These are phyloP conservation scores for Phlyctochytrium arcticum DNA, from an alignment of 192 early-diverging fungal genomes.

Conservation along the genomic window DNA sequence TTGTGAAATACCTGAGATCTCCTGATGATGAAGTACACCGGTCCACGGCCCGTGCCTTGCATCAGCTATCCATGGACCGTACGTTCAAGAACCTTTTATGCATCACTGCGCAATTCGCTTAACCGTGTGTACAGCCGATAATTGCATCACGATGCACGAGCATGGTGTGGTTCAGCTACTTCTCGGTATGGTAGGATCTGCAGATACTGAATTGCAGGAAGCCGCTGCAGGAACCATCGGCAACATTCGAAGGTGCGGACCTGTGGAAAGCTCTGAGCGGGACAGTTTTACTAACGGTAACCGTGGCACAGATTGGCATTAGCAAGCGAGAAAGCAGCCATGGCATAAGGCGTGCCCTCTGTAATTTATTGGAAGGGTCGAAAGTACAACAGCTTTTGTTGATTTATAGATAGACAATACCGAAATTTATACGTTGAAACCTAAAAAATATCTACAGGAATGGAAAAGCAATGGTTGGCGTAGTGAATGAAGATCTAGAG, in stretches of 20 bases:
- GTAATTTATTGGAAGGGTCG: neutral
- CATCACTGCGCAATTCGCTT: neutral
- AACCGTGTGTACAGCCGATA: constrained; percentile 54
- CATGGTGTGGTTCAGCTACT: constrained; percentile 62
- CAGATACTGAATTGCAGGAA: constrained; percentile 54
- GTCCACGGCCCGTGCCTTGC: constrained; percentile 58
- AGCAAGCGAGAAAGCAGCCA: constrained; percentile 56
- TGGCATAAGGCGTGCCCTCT: neutral
- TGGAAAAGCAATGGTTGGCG: no score
- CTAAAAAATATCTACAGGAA: no score
- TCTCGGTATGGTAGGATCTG: constrained; percentile 60
- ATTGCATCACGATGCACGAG: constrained; percentile 69
- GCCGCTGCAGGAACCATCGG: constrained; percentile 66
- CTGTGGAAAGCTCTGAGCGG: neutral
- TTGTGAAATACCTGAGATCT: constrained; percentile 60
- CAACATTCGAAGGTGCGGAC: constrained; percentile 45
- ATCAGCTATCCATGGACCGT: constrained; percentile 68
- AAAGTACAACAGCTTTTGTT: no score
- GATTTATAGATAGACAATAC: no score
- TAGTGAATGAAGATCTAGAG: no score
- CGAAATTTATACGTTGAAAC: no score
- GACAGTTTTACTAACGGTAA: neutral
- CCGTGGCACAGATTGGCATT: constrained; percentile 42
- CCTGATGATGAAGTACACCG: constrained; percentile 60
- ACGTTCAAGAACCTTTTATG: neutral